Evolutionary conservation across 192 early-diverging fungal species (phyloP).

Genomic region (Linnemannia elongata): DNA sequence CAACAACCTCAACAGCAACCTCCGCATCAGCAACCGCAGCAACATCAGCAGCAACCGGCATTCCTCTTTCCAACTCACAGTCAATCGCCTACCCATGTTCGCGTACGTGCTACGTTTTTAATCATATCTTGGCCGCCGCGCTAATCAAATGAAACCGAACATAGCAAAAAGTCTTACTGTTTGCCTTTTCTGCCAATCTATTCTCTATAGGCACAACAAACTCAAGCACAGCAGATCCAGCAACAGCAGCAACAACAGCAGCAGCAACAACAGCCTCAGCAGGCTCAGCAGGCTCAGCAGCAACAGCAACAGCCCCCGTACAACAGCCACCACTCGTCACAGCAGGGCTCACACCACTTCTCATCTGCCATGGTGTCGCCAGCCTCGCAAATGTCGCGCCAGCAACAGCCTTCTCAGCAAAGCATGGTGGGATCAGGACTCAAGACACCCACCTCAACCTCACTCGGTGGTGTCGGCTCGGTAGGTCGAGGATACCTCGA

Average conservation of each 20-base stretch:
- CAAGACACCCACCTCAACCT: constrained; percentile 35
- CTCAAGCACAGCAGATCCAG: neutral
- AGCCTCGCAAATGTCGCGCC: constrained; percentile 42
- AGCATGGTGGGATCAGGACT: constrained; percentile 36
- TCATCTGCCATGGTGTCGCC: constrained; percentile 40
- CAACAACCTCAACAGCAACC: constrained; percentile 33
- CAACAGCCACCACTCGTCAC: constrained; percentile 40
- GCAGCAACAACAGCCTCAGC: constrained; percentile 18
- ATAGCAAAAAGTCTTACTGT: neutral
- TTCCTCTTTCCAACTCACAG: constrained; percentile 37
- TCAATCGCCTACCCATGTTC: constrained; percentile 31
- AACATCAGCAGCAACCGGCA: constrained; percentile 38
- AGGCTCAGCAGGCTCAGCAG: constrained; percentile 14
- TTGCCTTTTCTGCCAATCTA: neutral
- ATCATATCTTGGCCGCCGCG: neutral
- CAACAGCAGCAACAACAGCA: constrained; percentile 23
- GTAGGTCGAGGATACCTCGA: constrained; percentile 41
- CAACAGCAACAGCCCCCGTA: constrained; percentile 45
- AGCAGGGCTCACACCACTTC: constrained; percentile 46
- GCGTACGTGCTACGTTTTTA: constrained; percentile 12
- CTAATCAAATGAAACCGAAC: neutral
- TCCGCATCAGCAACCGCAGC: constrained; percentile 30
- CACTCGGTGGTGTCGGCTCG: constrained; percentile 30
- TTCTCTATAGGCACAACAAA: constrained; percentile 6
- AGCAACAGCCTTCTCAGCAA: constrained; percentile 42